These are phyloP conservation scores for Globisporangium takayamanum DNA, from an alignment of 352 stramenopile genomes.

Conservation along the genomic window DNA sequence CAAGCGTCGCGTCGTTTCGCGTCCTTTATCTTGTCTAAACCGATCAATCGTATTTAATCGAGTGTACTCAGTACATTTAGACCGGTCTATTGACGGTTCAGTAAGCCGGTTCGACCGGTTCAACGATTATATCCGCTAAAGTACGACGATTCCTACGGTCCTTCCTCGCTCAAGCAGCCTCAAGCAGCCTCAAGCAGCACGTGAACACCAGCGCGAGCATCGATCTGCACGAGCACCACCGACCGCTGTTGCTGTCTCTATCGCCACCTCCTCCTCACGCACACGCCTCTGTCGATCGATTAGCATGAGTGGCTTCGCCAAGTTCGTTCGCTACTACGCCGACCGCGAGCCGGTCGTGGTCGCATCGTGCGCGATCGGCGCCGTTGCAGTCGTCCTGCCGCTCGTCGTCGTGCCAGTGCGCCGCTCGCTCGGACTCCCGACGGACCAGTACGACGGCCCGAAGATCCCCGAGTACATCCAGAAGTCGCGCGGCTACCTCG, in stretches of 20 bases:
- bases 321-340: conserved; percentile 81
- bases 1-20: conserved; percentile 3
- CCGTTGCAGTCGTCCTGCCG: conserved; percentile 58
- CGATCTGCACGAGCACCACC: not conserved
- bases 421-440: conserved; percentile 79
- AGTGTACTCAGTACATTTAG: too few relatives aligned
- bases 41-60: not conserved
- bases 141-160: conserved; percentile 5
- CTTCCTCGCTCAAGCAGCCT: not conserved
- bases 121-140: not conserved
- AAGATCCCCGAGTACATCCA: conserved; percentile 67
- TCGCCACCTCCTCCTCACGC: not conserved
- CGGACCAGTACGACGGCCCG: conserved; percentile 86
- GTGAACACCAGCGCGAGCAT: not conserved
- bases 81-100: not conserved
- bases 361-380: conserved; percentile 69
- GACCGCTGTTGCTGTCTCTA: not conserved
- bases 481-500: conserved; percentile 71
- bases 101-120: not conserved
- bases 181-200: not conserved
- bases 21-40: not conserved
- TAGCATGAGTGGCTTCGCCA: conserved; percentile 29
- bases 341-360: conserved; percentile 85
- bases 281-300: not conserved
- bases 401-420: conserved; percentile 78